Conservation (phyloP, 768 basidiomycete genomes). For the Piloderma croceum region DNA sequence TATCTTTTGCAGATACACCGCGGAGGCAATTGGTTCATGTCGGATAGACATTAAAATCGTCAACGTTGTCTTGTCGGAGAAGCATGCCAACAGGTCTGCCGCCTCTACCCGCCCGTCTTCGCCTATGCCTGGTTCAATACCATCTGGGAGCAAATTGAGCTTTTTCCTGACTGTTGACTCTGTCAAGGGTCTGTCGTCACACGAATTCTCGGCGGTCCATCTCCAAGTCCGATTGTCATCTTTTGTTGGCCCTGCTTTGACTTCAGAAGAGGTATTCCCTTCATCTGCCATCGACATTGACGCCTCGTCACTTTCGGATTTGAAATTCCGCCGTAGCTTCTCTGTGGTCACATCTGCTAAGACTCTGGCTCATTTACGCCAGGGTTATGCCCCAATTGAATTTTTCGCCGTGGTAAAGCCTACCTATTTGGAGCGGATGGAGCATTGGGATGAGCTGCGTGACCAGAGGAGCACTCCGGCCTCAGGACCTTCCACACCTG, state of each 20-base stretch:
- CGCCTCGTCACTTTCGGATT: conserved; percentile 60
- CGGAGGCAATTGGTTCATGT: conserved; percentile 94
- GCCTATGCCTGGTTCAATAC: conserved; percentile 61
- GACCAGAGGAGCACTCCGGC: conserved; percentile 58
- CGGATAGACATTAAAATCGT: conserved; percentile 79
- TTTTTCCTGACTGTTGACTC: conserved; percentile 84
- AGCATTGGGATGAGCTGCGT: conserved; percentile 90
- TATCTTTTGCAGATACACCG: conserved; percentile 90
- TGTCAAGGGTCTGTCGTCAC: conserved; percentile 83
- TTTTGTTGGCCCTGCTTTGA: conserved; percentile 65
- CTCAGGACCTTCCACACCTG: conserved; percentile 30
- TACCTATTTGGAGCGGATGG: conserved; percentile 82
- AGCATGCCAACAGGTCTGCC: conserved; percentile 54
- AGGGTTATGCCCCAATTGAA: conserved; percentile 81
- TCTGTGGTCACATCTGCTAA: conserved; percentile 71
- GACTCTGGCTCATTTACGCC: conserved; percentile 63
- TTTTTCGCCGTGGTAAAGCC: conserved; percentile 82
- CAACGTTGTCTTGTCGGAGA: conserved; percentile 58
- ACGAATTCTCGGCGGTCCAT: conserved; percentile 83
- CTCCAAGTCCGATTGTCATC: conserved; percentile 85
- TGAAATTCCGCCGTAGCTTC: conserved; percentile 81
- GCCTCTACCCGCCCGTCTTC: conserved; percentile 72
- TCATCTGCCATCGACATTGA: conserved; percentile 75
- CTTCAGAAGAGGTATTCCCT: conserved; percentile 77
- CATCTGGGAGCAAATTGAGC: conserved; percentile 72